A percentile compares a stretch with the other conserved stretches of the same genome.
phyloP scores from a whole-genome alignment of 1,284 basidiomycete genomes.

The Mycena sp. region DNA sequence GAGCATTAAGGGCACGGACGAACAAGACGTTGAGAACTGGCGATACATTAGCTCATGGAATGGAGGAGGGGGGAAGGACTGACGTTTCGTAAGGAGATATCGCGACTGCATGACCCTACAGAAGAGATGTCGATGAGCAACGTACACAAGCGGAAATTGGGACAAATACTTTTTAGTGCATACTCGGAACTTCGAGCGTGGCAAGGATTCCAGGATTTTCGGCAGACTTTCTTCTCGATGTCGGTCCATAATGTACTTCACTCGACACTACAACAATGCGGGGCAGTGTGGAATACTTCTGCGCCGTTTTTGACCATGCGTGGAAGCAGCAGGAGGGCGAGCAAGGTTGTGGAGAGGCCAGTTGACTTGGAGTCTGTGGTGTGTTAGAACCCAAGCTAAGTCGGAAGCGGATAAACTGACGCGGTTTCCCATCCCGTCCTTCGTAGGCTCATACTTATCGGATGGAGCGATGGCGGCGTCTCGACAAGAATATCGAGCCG shows the following conservation, averaged over 20 bases:
- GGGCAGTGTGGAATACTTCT: conserved; percentile 19
- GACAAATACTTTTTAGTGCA: too few relatives aligned
- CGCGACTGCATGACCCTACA: conserved; percentile 28
- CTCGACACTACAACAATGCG: conserved; percentile 38
- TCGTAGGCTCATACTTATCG: conserved; percentile 31
- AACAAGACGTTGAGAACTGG: conserved; percentile 43
- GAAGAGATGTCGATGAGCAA: too few relatives aligned
- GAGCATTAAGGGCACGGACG: conserved; percentile 41
- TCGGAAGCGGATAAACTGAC: conserved; percentile 25
- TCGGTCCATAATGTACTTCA: conserved; percentile 33
- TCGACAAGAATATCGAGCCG: conserved; percentile 43
- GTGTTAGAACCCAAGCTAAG: too few relatives aligned
- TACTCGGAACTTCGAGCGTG: conserved; percentile 39
- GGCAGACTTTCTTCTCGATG: conserved; percentile 20
- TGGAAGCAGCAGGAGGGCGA: conserved; percentile 40
- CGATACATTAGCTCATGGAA: not conserved
- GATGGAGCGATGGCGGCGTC: conserved; percentile 37
- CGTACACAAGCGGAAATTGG: too few relatives aligned
- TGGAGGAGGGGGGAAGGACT: conserved; percentile 12
- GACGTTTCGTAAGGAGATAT: conserved; percentile 47
- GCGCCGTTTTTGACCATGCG: conserved; percentile 30
- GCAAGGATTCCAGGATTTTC: conserved; percentile 38
- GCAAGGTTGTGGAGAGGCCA: conserved; percentile 37
- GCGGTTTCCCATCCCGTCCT: conserved; percentile 42
- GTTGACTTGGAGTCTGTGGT: conserved; percentile 40